Evolutionary conservation across 2,329 filamentous ascomycete species (phyloP).

Genomic region (Periglandula ipomoeae): DNA sequence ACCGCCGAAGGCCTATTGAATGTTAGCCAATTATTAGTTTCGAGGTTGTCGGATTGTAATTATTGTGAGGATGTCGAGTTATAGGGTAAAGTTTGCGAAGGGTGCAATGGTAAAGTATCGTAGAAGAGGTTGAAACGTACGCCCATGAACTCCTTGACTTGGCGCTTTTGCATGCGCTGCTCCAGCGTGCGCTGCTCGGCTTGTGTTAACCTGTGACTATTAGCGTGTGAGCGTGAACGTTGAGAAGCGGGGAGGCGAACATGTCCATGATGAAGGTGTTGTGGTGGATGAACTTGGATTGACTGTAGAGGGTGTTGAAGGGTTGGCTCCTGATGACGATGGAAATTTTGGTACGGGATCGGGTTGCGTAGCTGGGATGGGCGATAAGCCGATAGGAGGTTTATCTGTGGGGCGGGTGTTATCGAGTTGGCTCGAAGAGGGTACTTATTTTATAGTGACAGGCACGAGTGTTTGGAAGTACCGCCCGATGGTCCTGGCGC

Average conservation of each 20-base stretch:
- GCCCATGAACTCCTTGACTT: constrained; percentile 98
- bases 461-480: too few species aligned
- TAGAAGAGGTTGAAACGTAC: constrained; percentile 45
- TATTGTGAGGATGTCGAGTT: too few species aligned
- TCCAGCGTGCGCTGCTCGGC: constrained; percentile 89
- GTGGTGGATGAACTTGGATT: background rate
- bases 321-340: constrained; percentile 7
- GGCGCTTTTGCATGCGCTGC: constrained; percentile 90
- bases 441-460: too few species aligned
- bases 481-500: too few species aligned
- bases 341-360: constrained; percentile 25
- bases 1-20: constrained; percentile 25
- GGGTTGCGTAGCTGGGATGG: too few species aligned
- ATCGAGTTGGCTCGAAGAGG: too few species aligned
- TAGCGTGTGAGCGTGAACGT: background rate
- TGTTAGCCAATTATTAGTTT: too few species aligned
- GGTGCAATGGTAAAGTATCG: too few species aligned
- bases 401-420: too few species aligned
- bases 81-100: background rate
- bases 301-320: constrained; percentile 4
- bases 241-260: constrained; percentile 3
- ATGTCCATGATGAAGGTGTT: constrained; percentile 11
- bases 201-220: constrained; percentile 48
- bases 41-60: too few species aligned
- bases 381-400: constrained; percentile 5